Evolutionary conservation across 2,329 filamentous ascomycete genomes (phyloP).

Genomic region (Epicoccum nigrum): DNA sequence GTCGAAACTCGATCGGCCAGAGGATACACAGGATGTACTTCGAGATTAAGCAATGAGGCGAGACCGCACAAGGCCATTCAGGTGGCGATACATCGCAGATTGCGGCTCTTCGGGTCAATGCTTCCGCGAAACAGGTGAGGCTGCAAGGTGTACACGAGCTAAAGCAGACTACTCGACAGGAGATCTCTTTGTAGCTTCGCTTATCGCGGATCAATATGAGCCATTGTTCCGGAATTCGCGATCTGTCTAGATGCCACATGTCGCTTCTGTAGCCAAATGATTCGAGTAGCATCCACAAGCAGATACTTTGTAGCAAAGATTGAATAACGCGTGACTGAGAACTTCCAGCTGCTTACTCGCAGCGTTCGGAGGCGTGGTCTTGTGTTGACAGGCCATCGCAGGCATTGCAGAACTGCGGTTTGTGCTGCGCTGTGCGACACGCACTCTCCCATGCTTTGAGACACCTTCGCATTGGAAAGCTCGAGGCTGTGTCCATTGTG

Average conservation of each 20-base stretch:
- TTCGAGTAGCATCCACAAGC: neutral
- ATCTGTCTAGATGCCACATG: neutral
- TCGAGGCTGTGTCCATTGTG: slow-evolving; percentile 15
- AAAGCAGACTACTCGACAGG: neutral
- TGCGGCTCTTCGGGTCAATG: slow-evolving; percentile 13
- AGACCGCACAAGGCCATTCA: slow-evolving; percentile 8
- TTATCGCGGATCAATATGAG: slow-evolving; percentile 5
- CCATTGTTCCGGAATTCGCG: neutral
- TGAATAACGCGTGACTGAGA: neutral
- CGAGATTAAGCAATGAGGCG: slow-evolving; percentile 2
- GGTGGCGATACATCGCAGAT: slow-evolving; percentile 8
- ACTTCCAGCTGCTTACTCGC: slow-evolving; percentile 1
- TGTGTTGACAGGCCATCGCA: slow-evolving; percentile 14
- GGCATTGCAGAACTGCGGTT: slow-evolving; percentile 23
- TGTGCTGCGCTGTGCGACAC: slow-evolving; percentile 25
- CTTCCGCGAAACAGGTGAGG: slow-evolving; percentile 8
- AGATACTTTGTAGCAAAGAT: neutral
- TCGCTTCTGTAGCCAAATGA: neutral
- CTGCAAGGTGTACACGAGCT: slow-evolving; percentile 1
- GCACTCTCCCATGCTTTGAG: slow-evolving; percentile 24
- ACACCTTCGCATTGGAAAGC: slow-evolving; percentile 22
- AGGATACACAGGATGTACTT: neutral
- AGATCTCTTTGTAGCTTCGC: slow-evolving; percentile 6
- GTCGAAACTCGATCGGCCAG: neutral
- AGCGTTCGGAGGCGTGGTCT: neutral